Evolutionary conservation across 192 early-diverging fungal genomes (phyloP), one percentile per base, ranked within the genome.

Genomic region (Entomortierella chlamydospora): DNA sequence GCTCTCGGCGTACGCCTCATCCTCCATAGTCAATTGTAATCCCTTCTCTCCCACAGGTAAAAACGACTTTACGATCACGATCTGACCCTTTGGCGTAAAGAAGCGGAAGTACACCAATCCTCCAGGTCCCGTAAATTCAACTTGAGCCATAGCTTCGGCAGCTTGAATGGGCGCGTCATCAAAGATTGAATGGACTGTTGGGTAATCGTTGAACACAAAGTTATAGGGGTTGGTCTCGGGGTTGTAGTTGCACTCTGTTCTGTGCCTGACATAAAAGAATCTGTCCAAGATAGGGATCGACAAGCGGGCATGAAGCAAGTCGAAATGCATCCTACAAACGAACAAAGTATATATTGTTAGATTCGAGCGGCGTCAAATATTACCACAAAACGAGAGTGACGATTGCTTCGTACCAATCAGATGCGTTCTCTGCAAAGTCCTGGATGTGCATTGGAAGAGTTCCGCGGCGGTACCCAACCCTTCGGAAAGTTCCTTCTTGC

Each of bases 241-340:
- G 29, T 79, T 62, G 51, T 79, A 70, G 58, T 79, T 79, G 68
- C 76, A 79, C 37, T 65, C 56, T 10, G 76, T 79, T 12, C 22
- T 51, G 63, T 79, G 76, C 28, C 52, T 69, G 49, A 78, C 17
- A 45, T 69, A 78, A 41, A 78, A 64, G 61, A 78, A 70, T 50
- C 68, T 61, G 23, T 79, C 76, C 68, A 79, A 41, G 30, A 79
- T 79, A 3, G 68, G 76, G 42, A 79, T 70, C 43, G 67, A 79
- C 39, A 70, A 30, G 17, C 68, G 68, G 30, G 65, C 68, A 18
- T 79, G 76, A 6, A 79, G 25, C 15, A 79, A 34, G 47, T 63
- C 61, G 31, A 70, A 70, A 18, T 79, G 76, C 76, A 79, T 79
- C 76, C 76, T 79, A 68, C n/a, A n/a, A n/a, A n/a, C n/a, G n/a